phyloP scores from a whole-genome alignment of 495 filamentous ascomycete species.

The Saxophila tyrrhenica region DNA sequence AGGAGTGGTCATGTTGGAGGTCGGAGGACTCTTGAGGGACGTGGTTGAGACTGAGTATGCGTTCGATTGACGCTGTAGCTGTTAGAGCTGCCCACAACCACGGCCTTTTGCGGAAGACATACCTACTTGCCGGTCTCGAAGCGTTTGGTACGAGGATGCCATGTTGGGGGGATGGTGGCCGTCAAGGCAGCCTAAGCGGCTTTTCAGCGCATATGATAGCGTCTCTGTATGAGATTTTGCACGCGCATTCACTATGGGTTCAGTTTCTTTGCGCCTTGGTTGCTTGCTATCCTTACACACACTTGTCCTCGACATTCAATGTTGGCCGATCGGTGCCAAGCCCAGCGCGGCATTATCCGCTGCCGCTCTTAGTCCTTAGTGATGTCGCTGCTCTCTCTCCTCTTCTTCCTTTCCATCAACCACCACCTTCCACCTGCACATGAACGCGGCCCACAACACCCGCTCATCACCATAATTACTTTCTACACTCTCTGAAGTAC shows the following conservation, averaged over 20 bases:
- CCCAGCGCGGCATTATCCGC: too few relatives aligned
- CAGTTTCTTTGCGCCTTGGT: too few relatives aligned
- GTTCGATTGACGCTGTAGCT: conserved; percentile 73
- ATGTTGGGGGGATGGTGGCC: conserved; percentile 36
- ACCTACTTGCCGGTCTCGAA: conserved; percentile 97
- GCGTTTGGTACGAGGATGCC: conserved; percentile 60
- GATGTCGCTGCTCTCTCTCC: too few relatives aligned
- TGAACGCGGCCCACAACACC: background rate
- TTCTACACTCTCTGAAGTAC: background rate
- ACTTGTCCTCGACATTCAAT: too few relatives aligned
- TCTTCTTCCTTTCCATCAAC: background rate
- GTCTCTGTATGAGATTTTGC: too few relatives aligned
- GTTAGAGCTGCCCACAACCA: conserved; percentile 20
- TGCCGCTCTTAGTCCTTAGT: too few relatives aligned
- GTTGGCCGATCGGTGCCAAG: too few relatives aligned
- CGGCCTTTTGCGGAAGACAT: conserved; percentile 31
- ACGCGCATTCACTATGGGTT: too few relatives aligned
- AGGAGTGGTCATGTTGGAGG: conserved; percentile 39
- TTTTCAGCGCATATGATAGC: conserved; percentile 9
- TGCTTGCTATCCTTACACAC: too few relatives aligned
- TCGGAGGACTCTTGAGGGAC: conserved; percentile 45
- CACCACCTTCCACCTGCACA: background rate
- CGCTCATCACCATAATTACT: background rate
- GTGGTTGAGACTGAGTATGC: conserved; percentile 91
- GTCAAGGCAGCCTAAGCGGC: conserved; percentile 11